These are phyloP conservation scores for Penicillium sp. DNA, from an alignment of 2,329 filamentous ascomycete species.

Conservation along the genomic window DNA sequence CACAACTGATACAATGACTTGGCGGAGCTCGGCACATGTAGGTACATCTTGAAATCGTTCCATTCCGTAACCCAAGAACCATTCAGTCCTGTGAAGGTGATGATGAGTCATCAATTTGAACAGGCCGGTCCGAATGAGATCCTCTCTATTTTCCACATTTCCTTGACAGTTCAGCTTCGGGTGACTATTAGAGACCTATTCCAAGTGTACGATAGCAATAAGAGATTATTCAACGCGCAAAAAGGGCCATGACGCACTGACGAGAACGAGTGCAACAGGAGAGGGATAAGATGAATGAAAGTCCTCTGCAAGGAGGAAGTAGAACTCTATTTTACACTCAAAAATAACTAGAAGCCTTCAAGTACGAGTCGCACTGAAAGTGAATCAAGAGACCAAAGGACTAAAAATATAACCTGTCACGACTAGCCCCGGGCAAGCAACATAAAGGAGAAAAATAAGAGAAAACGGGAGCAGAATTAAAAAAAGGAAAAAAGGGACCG, in stretches of 20 bases:
- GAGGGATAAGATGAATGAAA: conserved; percentile 6
- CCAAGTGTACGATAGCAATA: neutral
- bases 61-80: no score
- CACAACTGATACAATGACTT: neutral
- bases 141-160: neutral
- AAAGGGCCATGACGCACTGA: conserved; percentile 8
- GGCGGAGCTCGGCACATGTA: neutral
- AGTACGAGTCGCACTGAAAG: neutral
- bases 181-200: neutral
- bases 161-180: neutral
- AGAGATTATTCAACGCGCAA: conserved; percentile 1
- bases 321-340: conserved; percentile 29
- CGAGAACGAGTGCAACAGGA: conserved; percentile 7
- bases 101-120: neutral
- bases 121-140: neutral
- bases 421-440: conserved; percentile 17
- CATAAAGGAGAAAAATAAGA: conserved; percentile 3
- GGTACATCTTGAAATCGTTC: neutral
- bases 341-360: conserved; percentile 3
- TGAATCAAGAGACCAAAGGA: conserved; percentile 10
- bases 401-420: conserved; percentile 20
- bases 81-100: neutral
- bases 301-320: conserved; percentile 21
- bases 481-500: conserved; percentile 10
- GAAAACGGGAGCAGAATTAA: conserved; percentile 2